Evolutionary conservation across 441 rosid species (phyloP), one percentile per base, ranked within the genome.

Genomic region (Euphorbia schlechtendalii): DNA sequence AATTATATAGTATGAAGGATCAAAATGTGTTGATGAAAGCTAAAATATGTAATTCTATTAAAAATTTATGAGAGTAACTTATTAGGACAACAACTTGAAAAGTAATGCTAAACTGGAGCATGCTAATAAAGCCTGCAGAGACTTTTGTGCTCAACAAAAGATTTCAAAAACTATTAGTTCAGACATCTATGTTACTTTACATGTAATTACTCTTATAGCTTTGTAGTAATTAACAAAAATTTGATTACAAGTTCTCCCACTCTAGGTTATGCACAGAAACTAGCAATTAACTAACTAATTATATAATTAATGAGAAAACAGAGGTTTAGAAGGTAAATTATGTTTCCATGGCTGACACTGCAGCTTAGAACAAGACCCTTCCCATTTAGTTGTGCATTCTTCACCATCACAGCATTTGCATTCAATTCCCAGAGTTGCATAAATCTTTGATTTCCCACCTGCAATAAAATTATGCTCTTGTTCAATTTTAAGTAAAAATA

Each of bases 311-410:
- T 48, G 55, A 18, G 21, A 17, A 18, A 49, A 49, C 22, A 17
- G 2, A 49, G 54, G 10, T 3, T 49, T 22, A 20, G 11, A 18
- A 4, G 9, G 73, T 70, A 72, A n/a, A 40, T 3, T 13, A 66
- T 64, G 62, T 78, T 51, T 84, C 88, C 88, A 84, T 0, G 88
- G 88, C 30, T 67, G 64, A 38, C 86, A 84, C 61, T 75, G 71
- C 34, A 80, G 75, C 45, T 76, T 67, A 25, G 73, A 68, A 75
- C 88, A 84, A 52, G 83, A 60, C 1, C 78, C 79, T 0, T 69
- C 63, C 88, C 86, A 81, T 11, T 78, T 60, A 54, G 38, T 70
- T 30, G 66, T 62, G 71, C 86, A 84, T 52, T 69, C 73, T 25
- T 1, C 45, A 2, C 61, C 76, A 56, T 74, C 76, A 43, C 85